Evolutionary conservation across 163 green algal species (phyloP).

Genomic region (Coccomyxa subellipsoidea): DNA sequence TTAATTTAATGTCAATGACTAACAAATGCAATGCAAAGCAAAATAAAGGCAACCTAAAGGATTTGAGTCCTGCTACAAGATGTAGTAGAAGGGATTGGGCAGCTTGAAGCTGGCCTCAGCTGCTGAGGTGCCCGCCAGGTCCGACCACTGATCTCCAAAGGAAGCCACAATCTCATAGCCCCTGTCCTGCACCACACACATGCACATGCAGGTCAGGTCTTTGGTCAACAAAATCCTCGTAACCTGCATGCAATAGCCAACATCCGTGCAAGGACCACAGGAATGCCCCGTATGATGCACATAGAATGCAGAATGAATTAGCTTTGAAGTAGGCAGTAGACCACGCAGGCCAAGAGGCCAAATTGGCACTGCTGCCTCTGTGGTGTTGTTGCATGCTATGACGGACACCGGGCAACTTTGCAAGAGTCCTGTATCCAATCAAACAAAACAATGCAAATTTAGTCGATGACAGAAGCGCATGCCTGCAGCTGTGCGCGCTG

Average conservation of each 20-base stretch:
- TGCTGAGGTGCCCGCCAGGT: conserved; percentile 43
- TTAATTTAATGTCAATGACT: too few relatives aligned
- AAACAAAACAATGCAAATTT: too few relatives aligned
- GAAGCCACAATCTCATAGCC: conserved; percentile 35
- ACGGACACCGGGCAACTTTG: too few relatives aligned
- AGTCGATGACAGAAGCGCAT: too few relatives aligned
- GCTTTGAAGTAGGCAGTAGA: too few relatives aligned
- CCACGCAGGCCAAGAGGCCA: too few relatives aligned
- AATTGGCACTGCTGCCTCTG: too few relatives aligned
- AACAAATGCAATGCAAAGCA: not conserved
- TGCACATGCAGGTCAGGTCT: not conserved
- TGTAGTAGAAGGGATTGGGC: conserved; percentile 63
- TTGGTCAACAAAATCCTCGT: not conserved
- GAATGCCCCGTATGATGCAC: too few relatives aligned
- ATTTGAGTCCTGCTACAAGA: conserved; percentile 30
- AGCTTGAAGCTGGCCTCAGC: conserved; percentile 52
- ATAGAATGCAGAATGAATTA: too few relatives aligned
- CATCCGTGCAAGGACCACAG: too few relatives aligned
- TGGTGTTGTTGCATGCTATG: too few relatives aligned
- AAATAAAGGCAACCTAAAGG: not conserved
- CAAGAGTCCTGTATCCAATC: too few relatives aligned
- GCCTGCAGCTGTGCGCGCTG: conserved; percentile 30
- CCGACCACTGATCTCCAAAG: conserved; percentile 59
- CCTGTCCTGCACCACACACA: not conserved
- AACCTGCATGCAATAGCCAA: not conserved